These are phyloP conservation scores for Cladobotryum protrusum DNA, from an alignment of 2,329 filamentous ascomycete species.

Conservation along the genomic window DNA sequence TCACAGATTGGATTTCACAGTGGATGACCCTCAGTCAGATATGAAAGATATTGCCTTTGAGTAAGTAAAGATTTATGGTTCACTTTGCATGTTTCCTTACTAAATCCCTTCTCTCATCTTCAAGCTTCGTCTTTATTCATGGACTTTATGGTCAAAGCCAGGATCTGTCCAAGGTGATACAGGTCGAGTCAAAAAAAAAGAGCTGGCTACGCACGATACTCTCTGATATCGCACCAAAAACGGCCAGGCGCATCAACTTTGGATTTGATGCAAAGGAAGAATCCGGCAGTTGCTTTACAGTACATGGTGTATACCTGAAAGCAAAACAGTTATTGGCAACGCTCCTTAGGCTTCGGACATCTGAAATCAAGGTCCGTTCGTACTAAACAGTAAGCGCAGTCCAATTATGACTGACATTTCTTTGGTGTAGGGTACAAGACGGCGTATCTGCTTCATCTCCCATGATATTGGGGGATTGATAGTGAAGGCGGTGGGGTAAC, in stretches of 20 bases:
- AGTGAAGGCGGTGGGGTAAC: neutral
- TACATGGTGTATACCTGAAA: neutral
- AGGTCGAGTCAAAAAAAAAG: no score
- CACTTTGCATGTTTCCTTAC: no score
- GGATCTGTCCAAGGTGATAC: no score
- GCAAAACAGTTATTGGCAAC: neutral
- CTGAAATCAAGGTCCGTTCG: neutral
- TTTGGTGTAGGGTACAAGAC: neutral
- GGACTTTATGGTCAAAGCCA: neutral
- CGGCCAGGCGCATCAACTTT: neutral
- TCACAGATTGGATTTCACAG: no score
- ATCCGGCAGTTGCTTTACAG: neutral
- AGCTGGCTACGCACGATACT: no score
- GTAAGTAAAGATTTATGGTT: no score
- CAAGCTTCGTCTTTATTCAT: neutral
- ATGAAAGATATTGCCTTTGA: neutral
- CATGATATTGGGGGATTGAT: constrained; percentile 2
- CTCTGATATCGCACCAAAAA: neutral
- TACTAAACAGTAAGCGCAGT: neutral
- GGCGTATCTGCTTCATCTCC: neutral
- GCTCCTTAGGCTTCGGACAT: neutral
- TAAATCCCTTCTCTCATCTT: neutral
- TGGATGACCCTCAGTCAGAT: neutral
- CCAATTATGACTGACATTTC: neutral
- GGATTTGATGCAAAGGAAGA: neutral